Base-by-base conservation (phyloP, 1,284 basidiomycete genomes). In the Phaffia rhodozyma region DNA sequence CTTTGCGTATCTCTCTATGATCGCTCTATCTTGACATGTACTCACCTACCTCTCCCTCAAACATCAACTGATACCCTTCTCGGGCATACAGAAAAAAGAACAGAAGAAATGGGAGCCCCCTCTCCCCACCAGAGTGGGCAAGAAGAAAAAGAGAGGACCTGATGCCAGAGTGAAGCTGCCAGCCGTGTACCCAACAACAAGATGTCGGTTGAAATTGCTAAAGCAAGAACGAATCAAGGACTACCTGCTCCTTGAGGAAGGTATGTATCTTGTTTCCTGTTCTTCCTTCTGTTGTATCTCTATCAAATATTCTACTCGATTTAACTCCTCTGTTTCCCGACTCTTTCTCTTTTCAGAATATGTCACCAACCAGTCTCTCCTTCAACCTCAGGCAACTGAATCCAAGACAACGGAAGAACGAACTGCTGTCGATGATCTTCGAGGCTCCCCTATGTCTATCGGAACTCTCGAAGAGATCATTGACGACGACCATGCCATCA, bases 401-500 rank as follows among this genome's bases (percentile, higher is more conserved):
- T 93, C 97, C 79, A 91, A 93, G 81, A 91, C 92, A 68, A 90
- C 91, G 72, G 92, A 94, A 75, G 94, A 98, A 75, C 82, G 92
- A 69, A 88, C 88, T 34, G 87, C 86, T 68, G 91, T 99, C 49
- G 96, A 99, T 75, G 91, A 96, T 75, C 78, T 99, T 59, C 84
- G 96, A 58, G 96, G 96, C 25, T 88, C 84, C 60, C 96, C 96
- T 6, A 97, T 99, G 91, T 88, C 86, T 18, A 91, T 99, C 61
- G 96, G 96, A 48, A 91, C 92, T 0, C 81, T 99, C 71, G 96
- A 98, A 78, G 96, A 99, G 78, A 97, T 99, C 71, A 96, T 99
- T 73, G 96, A 98, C 80, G 96, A 99, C 78, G 96, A 99, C 81
- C 96, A 98, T 75, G 94, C 96, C 25, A 97, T 99, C 75, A 87